These are phyloP conservation scores for Harringtonia aguacate DNA, from an alignment of 2,329 filamentous ascomycete genomes.

Conservation along the genomic window DNA sequence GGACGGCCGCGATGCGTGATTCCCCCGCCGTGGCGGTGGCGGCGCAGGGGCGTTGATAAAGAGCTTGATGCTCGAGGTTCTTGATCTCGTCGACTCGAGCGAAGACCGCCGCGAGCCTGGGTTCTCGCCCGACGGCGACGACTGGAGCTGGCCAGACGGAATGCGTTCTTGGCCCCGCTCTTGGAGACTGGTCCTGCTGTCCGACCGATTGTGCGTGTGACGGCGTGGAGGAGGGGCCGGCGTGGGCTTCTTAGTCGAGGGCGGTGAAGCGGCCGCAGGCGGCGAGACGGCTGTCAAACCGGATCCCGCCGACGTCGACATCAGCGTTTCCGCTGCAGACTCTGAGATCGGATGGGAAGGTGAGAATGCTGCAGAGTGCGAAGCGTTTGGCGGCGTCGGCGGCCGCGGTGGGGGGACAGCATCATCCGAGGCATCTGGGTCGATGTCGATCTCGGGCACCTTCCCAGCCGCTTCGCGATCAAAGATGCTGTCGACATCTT, in stretches of 20 bases:
- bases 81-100: conserved; percentile 35
- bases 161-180: conserved; percentile 8
- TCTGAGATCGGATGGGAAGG: background rate
- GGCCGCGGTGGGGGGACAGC: conserved; percentile 21
- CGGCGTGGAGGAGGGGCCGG: conserved; percentile 41
- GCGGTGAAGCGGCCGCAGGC: background rate
- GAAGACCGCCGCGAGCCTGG: conserved; percentile 33
- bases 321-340: background rate
- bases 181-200: conserved; percentile 21
- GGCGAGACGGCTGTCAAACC: background rate
- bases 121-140: conserved; percentile 14
- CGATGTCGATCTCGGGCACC: conserved; percentile 29
- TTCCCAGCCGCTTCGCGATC: conserved; percentile 44
- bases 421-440: conserved; percentile 15
- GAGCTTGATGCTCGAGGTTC: conserved; percentile 31
- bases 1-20: conserved; percentile 23
- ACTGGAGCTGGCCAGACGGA: conserved; percentile 17
- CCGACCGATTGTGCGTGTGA: conserved; percentile 33
- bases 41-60: conserved; percentile 35
- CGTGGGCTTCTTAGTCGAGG: conserved; percentile 15
- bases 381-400: conserved; percentile 27
- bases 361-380: conserved; percentile 18
- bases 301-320: background rate
- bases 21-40: conserved; percentile 42
- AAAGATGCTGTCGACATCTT: conserved; percentile 39